Base-by-base conservation (phyloP, 768 basidiomycete species). In the Leccinum rimulosum region DNA sequence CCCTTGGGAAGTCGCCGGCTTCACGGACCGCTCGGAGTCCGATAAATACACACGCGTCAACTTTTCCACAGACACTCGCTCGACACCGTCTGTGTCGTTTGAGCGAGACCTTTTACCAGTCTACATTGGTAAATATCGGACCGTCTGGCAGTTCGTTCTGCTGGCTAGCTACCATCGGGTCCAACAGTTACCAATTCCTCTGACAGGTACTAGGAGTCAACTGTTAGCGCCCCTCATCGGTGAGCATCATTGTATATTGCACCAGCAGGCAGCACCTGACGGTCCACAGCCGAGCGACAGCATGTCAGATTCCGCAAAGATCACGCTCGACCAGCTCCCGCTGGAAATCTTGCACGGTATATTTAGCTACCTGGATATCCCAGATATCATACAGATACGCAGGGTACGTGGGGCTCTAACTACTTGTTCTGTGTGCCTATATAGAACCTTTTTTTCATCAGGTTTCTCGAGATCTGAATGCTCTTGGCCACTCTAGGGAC, bases 371-470 rank as follows among this genome's bases (percentile, higher is more conserved):
- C 59, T 70, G 10, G 49, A 64, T 3, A 33, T 68, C 47, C 57
- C 59, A 14, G 68, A 66, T 14, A 55, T 68, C 53, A 10, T 64
- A 55, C 49, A 57, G 31, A 19, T 61, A 27, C 68, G 68, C 31
- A 60, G 28, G 51, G 67, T 66, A 36, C 31, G 40, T 9, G 2
- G 33, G 15, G 33, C 43, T 53, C n/a, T 38, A 28, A 52, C 17
- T 25, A 9, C 31, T 6, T 3, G 38, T 58, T 17, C 55, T 10
- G 19, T 2, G n/a, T 22, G 8, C 6, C n/a, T 38, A 36, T 40
- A 22, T 1, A 27, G 4, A 25, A 58, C 22, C 27, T 11, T 22
- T 47, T 19, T 15, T 25, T 17, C 49, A 22, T 9, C 48, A 66
- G 63, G 63, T 65, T 40, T 59, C 57, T 19, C 59, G 36, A 25